Conservation (phyloP, 208 protist species). For the Trypanosoma grayi region DNA sequence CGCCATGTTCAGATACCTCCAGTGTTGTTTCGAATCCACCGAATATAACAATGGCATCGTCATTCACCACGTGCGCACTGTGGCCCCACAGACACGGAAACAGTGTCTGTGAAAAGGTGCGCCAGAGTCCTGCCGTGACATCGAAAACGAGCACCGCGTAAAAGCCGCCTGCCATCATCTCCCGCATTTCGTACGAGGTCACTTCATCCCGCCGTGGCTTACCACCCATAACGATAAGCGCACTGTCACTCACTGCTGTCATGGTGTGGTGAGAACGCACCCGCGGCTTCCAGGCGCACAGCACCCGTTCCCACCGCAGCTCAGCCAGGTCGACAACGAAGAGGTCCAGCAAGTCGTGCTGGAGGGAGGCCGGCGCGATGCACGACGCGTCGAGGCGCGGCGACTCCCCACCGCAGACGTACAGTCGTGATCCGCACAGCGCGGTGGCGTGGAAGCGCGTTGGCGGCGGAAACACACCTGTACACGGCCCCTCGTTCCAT, state of each 20-base stretch:
- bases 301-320: background rate
- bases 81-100: constrained; percentile 14
- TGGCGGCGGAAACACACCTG: constrained; percentile 14
- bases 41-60: constrained; percentile 7
- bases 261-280: constrained; percentile 12
- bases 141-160: constrained; percentile 18
- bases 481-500: constrained; percentile 13
- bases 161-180: constrained; percentile 10
- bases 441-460: constrained; percentile 9
- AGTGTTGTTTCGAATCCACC: constrained; percentile 18
- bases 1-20: background rate
- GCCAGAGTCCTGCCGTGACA: constrained; percentile 1
- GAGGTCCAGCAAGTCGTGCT: constrained; percentile 6
- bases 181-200: constrained; percentile 1
- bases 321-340: constrained; percentile 14
- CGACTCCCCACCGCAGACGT: constrained; percentile 11
- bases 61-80: constrained; percentile 10
- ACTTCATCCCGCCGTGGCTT: constrained; percentile 6
- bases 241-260: constrained; percentile 8
- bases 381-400: background rate
- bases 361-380: background rate
- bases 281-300: constrained; percentile 8
- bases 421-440: constrained; percentile 2
- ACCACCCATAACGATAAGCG: constrained; percentile 11
- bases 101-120: constrained; percentile 3